Evolutionary conservation across 495 filamentous ascomycete genomes (phyloP).

Genomic region (Aspergillus panamensis): DNA sequence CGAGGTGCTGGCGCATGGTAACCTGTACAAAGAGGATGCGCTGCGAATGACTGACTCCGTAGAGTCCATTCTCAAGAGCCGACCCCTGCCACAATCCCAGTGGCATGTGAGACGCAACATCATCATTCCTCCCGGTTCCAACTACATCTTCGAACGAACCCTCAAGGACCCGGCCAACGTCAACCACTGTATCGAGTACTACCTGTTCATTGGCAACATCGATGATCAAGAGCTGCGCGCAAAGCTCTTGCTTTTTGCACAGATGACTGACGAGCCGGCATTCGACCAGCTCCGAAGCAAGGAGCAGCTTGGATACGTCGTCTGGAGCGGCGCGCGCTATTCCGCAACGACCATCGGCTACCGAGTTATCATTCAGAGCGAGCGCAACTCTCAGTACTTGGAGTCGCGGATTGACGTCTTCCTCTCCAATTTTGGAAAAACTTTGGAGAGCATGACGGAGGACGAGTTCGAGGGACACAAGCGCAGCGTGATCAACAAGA

Average conservation of each 20-base stretch:
- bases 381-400: conserved; percentile 75
- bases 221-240: conserved; percentile 63
- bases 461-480: conserved; percentile 89
- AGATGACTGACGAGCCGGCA: conserved; percentile 86
- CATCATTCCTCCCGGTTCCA: conserved; percentile 71
- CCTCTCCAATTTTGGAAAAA: conserved; percentile 59
- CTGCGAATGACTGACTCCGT: conserved; percentile 80
- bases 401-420: conserved; percentile 86
- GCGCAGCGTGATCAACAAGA: conserved; percentile 80
- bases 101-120: conserved; percentile 76
- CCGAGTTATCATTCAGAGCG: conserved; percentile 90
- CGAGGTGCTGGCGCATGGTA: conserved; percentile 86
- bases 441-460: conserved; percentile 71
- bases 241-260: conserved; percentile 78
- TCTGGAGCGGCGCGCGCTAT: conserved; percentile 74
- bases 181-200: conserved; percentile 95
- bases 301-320: conserved; percentile 96
- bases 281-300: conserved; percentile 95
- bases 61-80: conserved; percentile 73
- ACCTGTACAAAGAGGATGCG: conserved; percentile 94
- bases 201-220: conserved; percentile 73
- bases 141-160: conserved; percentile 74
- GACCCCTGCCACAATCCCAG: conserved; percentile 69
- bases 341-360: conserved; percentile 74
- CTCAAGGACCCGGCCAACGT: conserved; percentile 89